Percentiles rank a stretch among this genome's conserved stretches.
phyloP scores from a whole-genome alignment of 306 rosid genomes.

The Dicorynia guianensis region DNA sequence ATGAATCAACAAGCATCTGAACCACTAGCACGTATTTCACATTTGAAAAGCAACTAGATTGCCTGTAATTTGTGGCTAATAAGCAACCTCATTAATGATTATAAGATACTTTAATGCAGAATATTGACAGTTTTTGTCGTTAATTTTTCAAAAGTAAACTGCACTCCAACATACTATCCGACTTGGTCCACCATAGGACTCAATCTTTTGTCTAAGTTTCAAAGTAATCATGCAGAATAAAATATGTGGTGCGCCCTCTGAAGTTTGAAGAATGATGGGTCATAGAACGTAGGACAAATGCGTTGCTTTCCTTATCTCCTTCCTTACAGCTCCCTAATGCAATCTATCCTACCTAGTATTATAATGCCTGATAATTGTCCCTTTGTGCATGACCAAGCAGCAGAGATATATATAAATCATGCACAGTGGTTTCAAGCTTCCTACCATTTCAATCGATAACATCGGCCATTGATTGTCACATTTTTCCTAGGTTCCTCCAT shows the following conservation, averaged over 20 bases:
- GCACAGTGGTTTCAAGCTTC: constrained; percentile 56
- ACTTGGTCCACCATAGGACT: constrained; percentile 35
- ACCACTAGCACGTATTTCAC: constrained; percentile 23
- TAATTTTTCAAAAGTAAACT: constrained; percentile 25
- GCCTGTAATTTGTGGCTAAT: constrained; percentile 6
- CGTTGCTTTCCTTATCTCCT: constrained; percentile 45
- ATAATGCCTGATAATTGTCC: constrained; percentile 44
- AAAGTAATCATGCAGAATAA: constrained; percentile 42
- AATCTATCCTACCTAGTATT: constrained; percentile 39
- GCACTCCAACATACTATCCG: constrained; percentile 22
- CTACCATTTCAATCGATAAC: constrained; percentile 53
- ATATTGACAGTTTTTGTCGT: constrained; percentile 30
- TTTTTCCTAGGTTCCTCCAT: constrained; percentile 56
- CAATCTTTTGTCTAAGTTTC: constrained; percentile 52
- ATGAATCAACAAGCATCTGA: constrained; percentile 13
- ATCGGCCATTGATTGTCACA: constrained; percentile 35
- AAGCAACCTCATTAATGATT: constrained; percentile 26
- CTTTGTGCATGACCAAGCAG: constrained; percentile 48
- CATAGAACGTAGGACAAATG: constrained; percentile 39
- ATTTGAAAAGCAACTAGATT: constrained; percentile 23
- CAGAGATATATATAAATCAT: constrained; percentile 45
- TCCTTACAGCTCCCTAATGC: constrained; percentile 34
- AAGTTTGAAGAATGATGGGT: constrained; percentile 46
- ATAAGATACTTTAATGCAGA: constrained; percentile 26
- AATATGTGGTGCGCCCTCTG: constrained; percentile 29